Evolutionary conservation across 192 early-diverging fungal genomes (phyloP), one percentile per base, ranked within the genome.

Genomic region (Mortierella antarctica): DNA sequence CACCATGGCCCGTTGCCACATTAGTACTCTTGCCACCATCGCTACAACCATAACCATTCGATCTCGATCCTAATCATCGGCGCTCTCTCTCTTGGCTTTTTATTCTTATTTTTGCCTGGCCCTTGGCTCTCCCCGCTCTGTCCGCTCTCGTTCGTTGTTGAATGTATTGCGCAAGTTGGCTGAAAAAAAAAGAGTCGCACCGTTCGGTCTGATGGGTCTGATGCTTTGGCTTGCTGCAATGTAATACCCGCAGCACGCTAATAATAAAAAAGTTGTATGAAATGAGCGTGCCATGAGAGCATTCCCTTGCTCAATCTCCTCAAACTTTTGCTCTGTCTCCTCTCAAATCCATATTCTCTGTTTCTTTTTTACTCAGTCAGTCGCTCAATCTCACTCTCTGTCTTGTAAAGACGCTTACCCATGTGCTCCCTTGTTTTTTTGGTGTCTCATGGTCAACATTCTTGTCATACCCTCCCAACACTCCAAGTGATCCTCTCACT

Each of bases 211-310:
- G 31, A 31, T 2, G 31, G 31, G 31, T 31, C 31, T 31, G 31
- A 31, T 2, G 31, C 31, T 31, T 31, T 31, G 31, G 31, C 31
- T 31, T 31, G 31, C 31, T 31, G 31, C 31, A 31, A 31, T 1
- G 31, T 31, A 31, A 31, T 31, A 31, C 31, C 31, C 1, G 31
- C 31, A 31, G 31, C 31, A 31, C 31, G 31, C 31, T 31, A 31
- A 31, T 31, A 2, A 31, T 31, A 72, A 63, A 41, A 73, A 47
- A 73, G 71, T 73, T 64, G 64, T 64, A 73, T 73, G 71, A 73
- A 73, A 73, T 73, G 71, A 73, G 71, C 62, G 51, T 73, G 54
- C 55, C 41, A 53, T 72, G 71, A 65, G 71, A 64, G 71, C 71
- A 40, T 21, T 7, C n/a, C 1, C 23, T 15, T 47, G 4, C 31